Evolutionary conservation across 768 basidiomycete species (phyloP), one percentile per base, ranked within the genome.

Genomic region (Leucocoprinus birnbaumii): DNA sequence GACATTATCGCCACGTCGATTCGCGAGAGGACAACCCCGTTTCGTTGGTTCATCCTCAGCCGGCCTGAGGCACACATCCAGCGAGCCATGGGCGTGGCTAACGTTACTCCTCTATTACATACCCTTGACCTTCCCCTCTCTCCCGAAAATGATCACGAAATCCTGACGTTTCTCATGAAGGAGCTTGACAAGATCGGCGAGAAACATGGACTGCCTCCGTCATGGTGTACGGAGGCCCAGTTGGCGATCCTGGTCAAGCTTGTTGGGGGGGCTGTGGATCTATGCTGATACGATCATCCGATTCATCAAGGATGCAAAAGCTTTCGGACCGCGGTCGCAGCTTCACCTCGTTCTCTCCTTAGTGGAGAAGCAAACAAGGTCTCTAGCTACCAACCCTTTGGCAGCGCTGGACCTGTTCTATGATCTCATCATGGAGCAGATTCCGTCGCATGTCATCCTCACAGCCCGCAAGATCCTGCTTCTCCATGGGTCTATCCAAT

Each of bases 71-170:
- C 22, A 5, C 55, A 59, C 34, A 53, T 59, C 14, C 8, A 34
- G 2, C 41, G 54, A 3, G 25, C 51, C 13, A 53, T 59, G 35
- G 13, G 19, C 16, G 22, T 3, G 3, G 18, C 31, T 3, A 14
- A 38, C 26, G 22, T 53, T 14, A 8, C 14, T 13, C n/a, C 40
- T 2, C 13, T 51, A 42, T 41, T 25, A 3, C 24, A 6, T 25
- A 38, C 26, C 26, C 16, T 59, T 7, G 27, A 52, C 8, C 55
- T 59, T 8, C 49, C 41, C 16, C 51, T 49, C 18, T 53, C 41
- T 25, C 53, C 52, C 19, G 55, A 56, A 14, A 56, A 41, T 3
- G 52, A 51, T 7, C 25, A 41, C 34, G 58, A 59, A 19, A 53
- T 59, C 22, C 25, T 51, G 27, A 13, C 18, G 14, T 59, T 53